phyloP scores from a whole-genome alignment of 495 filamentous ascomycete species.

The Aspergillus cristatus region DNA sequence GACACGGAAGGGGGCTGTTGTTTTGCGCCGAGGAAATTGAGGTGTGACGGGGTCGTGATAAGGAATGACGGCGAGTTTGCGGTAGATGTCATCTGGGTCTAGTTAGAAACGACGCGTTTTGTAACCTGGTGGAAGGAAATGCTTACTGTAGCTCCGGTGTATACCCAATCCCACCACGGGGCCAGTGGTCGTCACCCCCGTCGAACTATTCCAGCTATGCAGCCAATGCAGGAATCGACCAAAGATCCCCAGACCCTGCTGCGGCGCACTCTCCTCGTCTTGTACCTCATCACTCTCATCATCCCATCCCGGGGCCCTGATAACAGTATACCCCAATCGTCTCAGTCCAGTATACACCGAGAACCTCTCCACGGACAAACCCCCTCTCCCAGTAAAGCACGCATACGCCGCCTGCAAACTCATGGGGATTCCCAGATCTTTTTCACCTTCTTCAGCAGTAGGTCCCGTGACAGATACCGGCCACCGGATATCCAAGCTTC shows the following conservation, averaged over 20 bases:
- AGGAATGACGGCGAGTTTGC: constrained; percentile 63
- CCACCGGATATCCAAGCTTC: constrained; percentile 79
- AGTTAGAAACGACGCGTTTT: not conserved
- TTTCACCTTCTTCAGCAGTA: constrained; percentile 18
- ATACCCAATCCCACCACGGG: constrained; percentile 67
- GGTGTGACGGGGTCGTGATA: constrained; percentile 51
- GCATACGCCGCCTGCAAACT: constrained; percentile 87
- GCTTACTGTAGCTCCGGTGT: constrained; percentile 63
- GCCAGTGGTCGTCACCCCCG: constrained; percentile 37
- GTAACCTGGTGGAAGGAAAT: not conserved
- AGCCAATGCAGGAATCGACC: constrained; percentile 28
- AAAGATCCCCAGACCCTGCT: constrained; percentile 20
- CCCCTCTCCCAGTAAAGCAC: constrained; percentile 58
- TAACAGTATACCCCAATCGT: constrained; percentile 71
- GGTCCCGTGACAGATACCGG: constrained; percentile 32
- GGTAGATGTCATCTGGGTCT: constrained; percentile 56
- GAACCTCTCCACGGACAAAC: constrained; percentile 68
- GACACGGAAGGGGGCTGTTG: constrained; percentile 51
- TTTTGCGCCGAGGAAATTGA: constrained; percentile 7
- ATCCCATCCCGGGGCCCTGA: constrained; percentile 54
- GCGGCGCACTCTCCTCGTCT: constrained; percentile 3
- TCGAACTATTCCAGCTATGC: constrained; percentile 12
- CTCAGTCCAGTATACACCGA: constrained; percentile 78
- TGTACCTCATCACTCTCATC: constrained; percentile 8
- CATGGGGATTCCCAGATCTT: constrained; percentile 65